These are phyloP conservation scores for Retiboletus flavoniger DNA, from an alignment of 1,284 basidiomycete genomes.

Conservation along the genomic window DNA sequence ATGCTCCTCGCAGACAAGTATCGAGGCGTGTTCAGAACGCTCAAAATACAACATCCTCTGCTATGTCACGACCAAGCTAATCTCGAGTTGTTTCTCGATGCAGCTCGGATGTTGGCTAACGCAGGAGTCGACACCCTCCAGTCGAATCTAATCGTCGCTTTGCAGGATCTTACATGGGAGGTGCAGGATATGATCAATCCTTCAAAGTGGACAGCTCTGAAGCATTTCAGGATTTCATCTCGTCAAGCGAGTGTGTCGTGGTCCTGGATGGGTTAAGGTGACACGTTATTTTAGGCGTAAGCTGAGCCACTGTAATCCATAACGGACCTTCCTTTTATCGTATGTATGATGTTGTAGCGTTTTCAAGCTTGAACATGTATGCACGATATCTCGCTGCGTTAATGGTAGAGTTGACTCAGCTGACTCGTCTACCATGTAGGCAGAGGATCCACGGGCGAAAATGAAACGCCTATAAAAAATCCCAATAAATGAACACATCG, in stretches of 20 bases:
- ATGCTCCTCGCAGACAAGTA: constrained; percentile 25
- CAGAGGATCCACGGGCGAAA: no score
- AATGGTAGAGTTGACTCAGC: background rate
- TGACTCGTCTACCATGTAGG: background rate
- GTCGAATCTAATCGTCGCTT: constrained; percentile 21
- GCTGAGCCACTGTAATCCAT: background rate
- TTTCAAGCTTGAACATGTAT: background rate
- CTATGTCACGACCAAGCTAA: constrained; percentile 16
- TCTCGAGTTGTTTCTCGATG: constrained; percentile 20
- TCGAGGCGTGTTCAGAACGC: constrained; percentile 19
- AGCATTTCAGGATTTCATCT: constrained; percentile 18
- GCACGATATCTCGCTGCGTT: background rate
- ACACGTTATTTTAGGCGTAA: background rate
- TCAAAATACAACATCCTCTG: constrained; percentile 23
- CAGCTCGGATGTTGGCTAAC: constrained; percentile 16
- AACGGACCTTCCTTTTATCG: background rate
- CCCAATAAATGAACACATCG: no score
- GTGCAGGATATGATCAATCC: constrained; percentile 25
- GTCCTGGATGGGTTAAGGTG: constrained; percentile 17
- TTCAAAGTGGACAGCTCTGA: constrained; percentile 21
- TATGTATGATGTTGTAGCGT: background rate
- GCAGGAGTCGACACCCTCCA: constrained; percentile 19
- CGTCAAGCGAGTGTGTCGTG: constrained; percentile 11
- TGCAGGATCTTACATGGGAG: constrained; percentile 18
- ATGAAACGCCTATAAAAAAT: no score